Evolutionary conservation across 306 rosid species (phyloP).

Genomic region (Oemleria cerasiformis): DNA sequence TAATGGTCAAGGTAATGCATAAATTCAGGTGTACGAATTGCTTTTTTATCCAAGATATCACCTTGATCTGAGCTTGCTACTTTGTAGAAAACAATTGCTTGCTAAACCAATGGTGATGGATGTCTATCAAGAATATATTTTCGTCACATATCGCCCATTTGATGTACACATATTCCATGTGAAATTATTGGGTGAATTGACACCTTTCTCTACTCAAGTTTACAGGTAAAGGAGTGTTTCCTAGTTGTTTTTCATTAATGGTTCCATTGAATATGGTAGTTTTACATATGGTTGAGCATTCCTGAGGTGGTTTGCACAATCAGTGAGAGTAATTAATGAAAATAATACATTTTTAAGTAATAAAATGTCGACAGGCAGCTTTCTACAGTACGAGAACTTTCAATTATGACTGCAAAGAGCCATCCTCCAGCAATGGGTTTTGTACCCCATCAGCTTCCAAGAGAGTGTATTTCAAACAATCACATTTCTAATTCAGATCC

Average conservation of each 20-base stretch:
- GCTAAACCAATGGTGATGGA: constrained; percentile 98
- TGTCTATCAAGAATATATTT: constrained; percentile 83
- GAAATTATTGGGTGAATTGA: constrained; percentile 76
- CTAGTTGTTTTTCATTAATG: constrained; percentile 19
- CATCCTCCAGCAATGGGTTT: constrained; percentile 97
- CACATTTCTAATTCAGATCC: constrained; percentile 49
- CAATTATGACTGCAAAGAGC: constrained; percentile 98
- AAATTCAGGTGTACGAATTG: constrained; percentile 80
- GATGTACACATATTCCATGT: constrained; percentile 90
- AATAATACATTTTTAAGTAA: constrained; percentile 79
- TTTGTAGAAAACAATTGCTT: constrained; percentile 75
- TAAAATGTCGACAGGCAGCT: constrained; percentile 99
- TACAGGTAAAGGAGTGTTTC: constrained; percentile 64
- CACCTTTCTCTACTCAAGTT: constrained; percentile 67
- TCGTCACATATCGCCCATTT: constrained; percentile 88
- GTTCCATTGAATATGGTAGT: constrained; percentile 14
- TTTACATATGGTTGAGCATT: constrained; percentile 7
- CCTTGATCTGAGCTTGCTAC: constrained; percentile 96
- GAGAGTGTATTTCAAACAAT: constrained; percentile 57
- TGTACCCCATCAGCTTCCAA: constrained; percentile 80
- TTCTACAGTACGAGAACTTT: constrained; percentile 99
- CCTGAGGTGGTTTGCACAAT: constrained; percentile 9
- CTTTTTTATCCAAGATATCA: constrained; percentile 97
- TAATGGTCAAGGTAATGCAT: constrained; percentile 21
- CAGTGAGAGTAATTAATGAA: constrained; percentile 23